phyloP scores from a whole-genome alignment of 805 yeast species.

The Millerago galiae region DNA sequence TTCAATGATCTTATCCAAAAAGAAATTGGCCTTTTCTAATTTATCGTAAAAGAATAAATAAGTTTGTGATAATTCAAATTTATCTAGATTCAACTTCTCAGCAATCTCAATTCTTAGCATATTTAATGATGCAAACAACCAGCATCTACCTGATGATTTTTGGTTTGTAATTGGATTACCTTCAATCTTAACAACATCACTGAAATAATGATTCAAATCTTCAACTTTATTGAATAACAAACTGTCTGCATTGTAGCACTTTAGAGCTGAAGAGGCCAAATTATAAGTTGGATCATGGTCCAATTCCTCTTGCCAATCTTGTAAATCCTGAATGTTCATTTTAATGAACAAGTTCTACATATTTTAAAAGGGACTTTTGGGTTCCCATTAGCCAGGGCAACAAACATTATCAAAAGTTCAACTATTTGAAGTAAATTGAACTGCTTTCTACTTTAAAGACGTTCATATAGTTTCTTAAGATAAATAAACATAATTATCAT shows the following conservation, averaged over 20 bases:
- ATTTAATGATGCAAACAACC: slow-evolving; percentile 84
- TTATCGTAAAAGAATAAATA: slow-evolving; percentile 82
- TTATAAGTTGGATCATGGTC: slow-evolving; percentile 24
- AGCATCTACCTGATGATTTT: slow-evolving; percentile 73
- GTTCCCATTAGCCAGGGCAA: too few species aligned
- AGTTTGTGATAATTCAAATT: slow-evolving; percentile 71
- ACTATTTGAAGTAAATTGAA: too few species aligned
- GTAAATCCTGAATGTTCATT: slow-evolving; percentile 6
- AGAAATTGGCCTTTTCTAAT: slow-evolving; percentile 77
- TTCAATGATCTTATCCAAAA: slow-evolving; percentile 68
- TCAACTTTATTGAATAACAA: slow-evolving; percentile 17
- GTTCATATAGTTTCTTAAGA: too few species aligned
- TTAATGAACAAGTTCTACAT: neutral
- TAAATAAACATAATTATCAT: too few species aligned
- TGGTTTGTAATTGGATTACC: slow-evolving; percentile 65
- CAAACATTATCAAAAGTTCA: too few species aligned
- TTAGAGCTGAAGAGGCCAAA: slow-evolving; percentile 30
- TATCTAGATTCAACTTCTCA: slow-evolving; percentile 54
- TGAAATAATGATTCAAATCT: slow-evolving; percentile 19
- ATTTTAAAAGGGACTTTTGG: too few species aligned
- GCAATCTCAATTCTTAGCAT: slow-evolving; percentile 59
- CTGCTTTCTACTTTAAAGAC: too few species aligned
- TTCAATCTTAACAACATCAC: slow-evolving; percentile 36
- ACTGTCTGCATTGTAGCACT: slow-evolving; percentile 30
- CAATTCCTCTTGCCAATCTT: slow-evolving; percentile 20